Evolutionary conservation across 345 rosid genomes (phyloP), one percentile per base, ranked within the genome.

Genomic region (Mallotus nudiflorus): DNA sequence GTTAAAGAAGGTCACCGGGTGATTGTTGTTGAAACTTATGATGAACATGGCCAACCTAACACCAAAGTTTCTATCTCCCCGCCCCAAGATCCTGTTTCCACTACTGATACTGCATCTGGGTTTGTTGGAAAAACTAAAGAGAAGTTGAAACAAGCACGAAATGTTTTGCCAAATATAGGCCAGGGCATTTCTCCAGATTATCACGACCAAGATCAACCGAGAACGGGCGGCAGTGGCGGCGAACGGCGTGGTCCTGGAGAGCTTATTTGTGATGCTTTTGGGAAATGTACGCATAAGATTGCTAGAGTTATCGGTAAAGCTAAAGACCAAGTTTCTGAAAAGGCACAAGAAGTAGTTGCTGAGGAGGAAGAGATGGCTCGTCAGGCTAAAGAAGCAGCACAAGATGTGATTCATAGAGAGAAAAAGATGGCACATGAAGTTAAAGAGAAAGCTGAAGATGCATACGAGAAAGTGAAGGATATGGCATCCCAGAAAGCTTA

Each of bases 1-100:
- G 80, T 89, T 15, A 89, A 86, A 78, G 89, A 84, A 44, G 97
- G 92, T 5, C 93, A 86, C 55, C 78, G 84, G 18, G 83, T 85
- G 3, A 81, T 92, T 6, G 87, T 88, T 3, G 93, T 92, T 13
- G 91, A 89, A 80, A 73, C 77, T 11, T 87, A 75, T 57, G 97
- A 90, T 12, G 69, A 86, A 45, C 72, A 78, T 37, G 92, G 88
- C 18, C 81, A 87, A 56, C 84, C 68, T 48, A 90, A 83, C 61
- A 89, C 92, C 48, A 89, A 89, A 75, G 80, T 87, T 28, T 85
- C 81, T 2, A 78, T 89, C 76, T 84, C 96, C 1, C 83, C 87
- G 0, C 77, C 82, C 9, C 64, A 52, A 4, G 67, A 63, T 22
- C 37, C 67, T 9, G 7, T 62, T 2, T 12, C 16, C 66, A 0